phyloP scores from a whole-genome alignment of 2,329 filamentous ascomycete species.

The Cephalotrichum gorgonifer region DNA sequence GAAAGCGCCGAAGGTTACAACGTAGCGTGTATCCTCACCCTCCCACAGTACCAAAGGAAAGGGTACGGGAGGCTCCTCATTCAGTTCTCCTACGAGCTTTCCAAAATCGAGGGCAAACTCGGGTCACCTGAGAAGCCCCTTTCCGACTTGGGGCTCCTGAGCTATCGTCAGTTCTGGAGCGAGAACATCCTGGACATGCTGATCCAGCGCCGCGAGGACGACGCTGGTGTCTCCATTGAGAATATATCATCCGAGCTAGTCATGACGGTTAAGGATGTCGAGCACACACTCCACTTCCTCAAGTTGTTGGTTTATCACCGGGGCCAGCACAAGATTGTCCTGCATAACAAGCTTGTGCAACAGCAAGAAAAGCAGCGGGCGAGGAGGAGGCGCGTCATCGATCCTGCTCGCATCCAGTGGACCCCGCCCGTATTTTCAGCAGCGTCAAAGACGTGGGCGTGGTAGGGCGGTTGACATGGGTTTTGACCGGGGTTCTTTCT shows the following conservation, averaged over 20 bases:
- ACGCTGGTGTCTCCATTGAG: slow-evolving; percentile 65
- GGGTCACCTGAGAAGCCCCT: slow-evolving; percentile 95
- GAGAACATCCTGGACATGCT: slow-evolving; percentile 86
- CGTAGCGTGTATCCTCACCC: slow-evolving; percentile 90
- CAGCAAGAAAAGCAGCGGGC: slow-evolving; percentile 70
- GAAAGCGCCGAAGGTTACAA: slow-evolving; percentile 96
- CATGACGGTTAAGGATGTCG: slow-evolving; percentile 96
- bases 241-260: slow-evolving; percentile 67
- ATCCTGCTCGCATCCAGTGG: slow-evolving; percentile 75
- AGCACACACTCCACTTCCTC: slow-evolving; percentile 86
- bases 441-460: slow-evolving; percentile 86
- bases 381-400: slow-evolving; percentile 69
- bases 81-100: slow-evolving; percentile 94
- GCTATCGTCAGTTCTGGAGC: slow-evolving; percentile 96
- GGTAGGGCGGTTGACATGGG: slow-evolving; percentile 39
- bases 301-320: slow-evolving; percentile 96
- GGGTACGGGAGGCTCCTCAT: slow-evolving; percentile 90
- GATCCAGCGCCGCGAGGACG: slow-evolving; percentile 58
- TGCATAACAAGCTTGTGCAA: slow-evolving; percentile 74
- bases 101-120: slow-evolving; percentile 87
- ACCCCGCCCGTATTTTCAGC: slow-evolving; percentile 93
- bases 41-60: slow-evolving; percentile 92
- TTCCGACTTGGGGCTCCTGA: slow-evolving; percentile 82
- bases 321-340: slow-evolving; percentile 90
- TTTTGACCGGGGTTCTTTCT: too few relatives aligned